phyloP scores from a whole-genome alignment of 2,329 filamentous ascomycete species.

The Phialophora macrospora region DNA sequence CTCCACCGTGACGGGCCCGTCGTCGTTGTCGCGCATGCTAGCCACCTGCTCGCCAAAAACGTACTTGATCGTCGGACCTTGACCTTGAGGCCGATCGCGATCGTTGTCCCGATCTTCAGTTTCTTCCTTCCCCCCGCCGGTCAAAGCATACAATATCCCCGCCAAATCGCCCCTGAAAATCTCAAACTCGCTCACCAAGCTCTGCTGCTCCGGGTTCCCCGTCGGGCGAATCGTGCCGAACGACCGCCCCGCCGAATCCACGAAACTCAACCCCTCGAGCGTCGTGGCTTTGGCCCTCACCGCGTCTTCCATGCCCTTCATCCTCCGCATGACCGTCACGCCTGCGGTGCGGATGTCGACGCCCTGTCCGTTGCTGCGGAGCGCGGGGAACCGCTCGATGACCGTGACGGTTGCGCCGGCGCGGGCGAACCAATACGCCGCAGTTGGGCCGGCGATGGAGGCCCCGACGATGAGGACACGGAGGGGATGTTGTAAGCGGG shows the following conservation, averaged over 20 bases:
- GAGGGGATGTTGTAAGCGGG: slow-evolving; percentile 35
- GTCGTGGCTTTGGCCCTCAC: slow-evolving; percentile 49
- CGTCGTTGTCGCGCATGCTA: slow-evolving; percentile 30
- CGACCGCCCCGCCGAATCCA: slow-evolving; percentile 49
- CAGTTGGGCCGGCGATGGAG: slow-evolving; percentile 49
- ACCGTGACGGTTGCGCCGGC: slow-evolving; percentile 49
- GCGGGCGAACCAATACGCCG: slow-evolving; percentile 58
- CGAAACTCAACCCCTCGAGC: slow-evolving; percentile 56
- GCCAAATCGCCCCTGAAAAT: slow-evolving; percentile 65
- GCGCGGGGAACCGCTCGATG: slow-evolving; percentile 48
- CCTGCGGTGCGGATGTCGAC: slow-evolving; percentile 61
- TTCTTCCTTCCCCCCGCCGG: slow-evolving; percentile 5
- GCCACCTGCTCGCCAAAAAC: slow-evolving; percentile 43
- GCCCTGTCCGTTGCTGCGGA: slow-evolving; percentile 58
- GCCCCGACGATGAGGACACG: slow-evolving; percentile 57
- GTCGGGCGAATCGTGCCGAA: slow-evolving; percentile 52
- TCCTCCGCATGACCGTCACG: slow-evolving; percentile 57
- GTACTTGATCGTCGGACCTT: slow-evolving; percentile 39
- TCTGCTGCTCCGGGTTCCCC: slow-evolving; percentile 44
- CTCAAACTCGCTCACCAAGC: slow-evolving; percentile 62
- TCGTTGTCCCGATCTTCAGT: not conserved
- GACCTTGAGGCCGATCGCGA: not conserved
- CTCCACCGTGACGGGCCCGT: slow-evolving; percentile 44
- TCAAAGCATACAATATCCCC: slow-evolving; percentile 53
- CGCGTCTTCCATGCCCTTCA: slow-evolving; percentile 55